Evolutionary conservation across 345 rosid species (phyloP).

Genomic region (Corymbia maculata): DNA sequence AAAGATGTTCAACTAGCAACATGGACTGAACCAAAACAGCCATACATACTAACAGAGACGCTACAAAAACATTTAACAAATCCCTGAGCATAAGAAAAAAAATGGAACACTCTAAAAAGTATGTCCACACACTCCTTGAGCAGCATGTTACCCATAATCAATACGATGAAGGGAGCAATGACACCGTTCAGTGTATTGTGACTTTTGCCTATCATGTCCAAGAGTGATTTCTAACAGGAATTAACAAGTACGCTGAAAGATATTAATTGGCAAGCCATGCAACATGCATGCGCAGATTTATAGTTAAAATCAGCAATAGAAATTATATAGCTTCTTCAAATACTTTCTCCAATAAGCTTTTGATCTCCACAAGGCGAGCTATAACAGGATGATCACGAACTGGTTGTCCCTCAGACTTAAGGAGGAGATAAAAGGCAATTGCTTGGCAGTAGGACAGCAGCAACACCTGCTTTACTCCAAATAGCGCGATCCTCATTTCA

Average conservation of each 20-base stretch:
- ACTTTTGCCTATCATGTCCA: background rate
- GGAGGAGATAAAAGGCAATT: constrained; percentile 84
- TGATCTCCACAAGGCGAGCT: constrained; percentile 77
- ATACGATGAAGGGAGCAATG: background rate
- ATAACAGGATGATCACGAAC: constrained; percentile 89
- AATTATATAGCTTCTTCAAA: background rate
- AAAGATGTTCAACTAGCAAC: background rate
- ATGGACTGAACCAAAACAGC: background rate
- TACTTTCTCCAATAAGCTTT: constrained; percentile 71
- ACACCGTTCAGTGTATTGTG: background rate
- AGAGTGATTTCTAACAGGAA: background rate
- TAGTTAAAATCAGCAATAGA: background rate
- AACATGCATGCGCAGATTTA: background rate
- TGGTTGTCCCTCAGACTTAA: constrained; percentile 83
- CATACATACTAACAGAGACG: background rate
- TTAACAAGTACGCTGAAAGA: background rate
- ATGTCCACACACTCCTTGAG: too few relatives aligned
- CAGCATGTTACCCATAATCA: background rate
- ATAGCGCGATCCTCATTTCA: constrained; percentile 48
- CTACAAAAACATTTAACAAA: background rate
- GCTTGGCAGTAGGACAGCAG: constrained; percentile 77
- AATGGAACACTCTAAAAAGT: too few relatives aligned
- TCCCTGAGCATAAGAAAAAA: too few relatives aligned
- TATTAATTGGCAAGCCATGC: background rate
- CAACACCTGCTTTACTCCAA: constrained; percentile 73